Percentiles rank a stretch among this genome's conserved stretches.
Evolutionary conservation across 1,284 basidiomycete species (phyloP).

Genomic region (Microbotryum silenes-acaulis): DNA sequence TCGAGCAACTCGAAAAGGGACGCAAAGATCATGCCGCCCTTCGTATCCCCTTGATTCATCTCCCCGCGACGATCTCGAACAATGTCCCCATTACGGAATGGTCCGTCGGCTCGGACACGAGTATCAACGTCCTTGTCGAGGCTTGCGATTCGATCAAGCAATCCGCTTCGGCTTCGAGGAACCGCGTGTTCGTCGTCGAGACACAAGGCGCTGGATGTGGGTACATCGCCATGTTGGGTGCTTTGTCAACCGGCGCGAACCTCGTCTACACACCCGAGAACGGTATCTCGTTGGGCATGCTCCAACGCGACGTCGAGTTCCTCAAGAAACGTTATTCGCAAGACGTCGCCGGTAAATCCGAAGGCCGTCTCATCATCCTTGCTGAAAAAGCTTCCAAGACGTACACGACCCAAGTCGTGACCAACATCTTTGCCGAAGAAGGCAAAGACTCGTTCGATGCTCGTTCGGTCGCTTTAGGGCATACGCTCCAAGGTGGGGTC

Average conservation of each 20-base stretch:
- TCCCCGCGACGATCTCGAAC: slow-evolving; percentile 76
- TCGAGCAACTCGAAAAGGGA: slow-evolving; percentile 70
- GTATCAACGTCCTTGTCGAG: slow-evolving; percentile 91
- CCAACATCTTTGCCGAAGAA: slow-evolving; percentile 90
- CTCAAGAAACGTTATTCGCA: slow-evolving; percentile 76
- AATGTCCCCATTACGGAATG: slow-evolving; percentile 97
- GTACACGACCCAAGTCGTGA: slow-evolving; percentile 87
- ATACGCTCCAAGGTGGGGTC: slow-evolving; percentile 90
- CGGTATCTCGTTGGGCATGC: slow-evolving; percentile 72
- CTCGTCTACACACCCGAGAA: slow-evolving; percentile 90
- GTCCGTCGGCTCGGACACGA: slow-evolving; percentile 89
- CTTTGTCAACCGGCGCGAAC: slow-evolving; percentile 82
- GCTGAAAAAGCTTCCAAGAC: slow-evolving; percentile 80
- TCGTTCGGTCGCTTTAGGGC: slow-evolving; percentile 84
- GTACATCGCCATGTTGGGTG: slow-evolving; percentile 90
- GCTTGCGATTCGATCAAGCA: slow-evolving; percentile 98
- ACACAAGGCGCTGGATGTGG: slow-evolving; percentile 94
- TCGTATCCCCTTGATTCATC: slow-evolving; percentile 84
- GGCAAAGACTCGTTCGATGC: slow-evolving; percentile 87
- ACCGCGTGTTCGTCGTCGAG: slow-evolving; percentile 95
- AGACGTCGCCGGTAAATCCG: slow-evolving; percentile 79
- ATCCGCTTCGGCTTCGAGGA: slow-evolving; percentile 87
- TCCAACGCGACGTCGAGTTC: slow-evolving; percentile 81
- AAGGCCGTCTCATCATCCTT: slow-evolving; percentile 84
- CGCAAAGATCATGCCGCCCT: slow-evolving; percentile 78